Evolutionary conservation across 2,329 filamentous ascomycete species (phyloP).

Genomic region (Exophiala aquamarina): DNA sequence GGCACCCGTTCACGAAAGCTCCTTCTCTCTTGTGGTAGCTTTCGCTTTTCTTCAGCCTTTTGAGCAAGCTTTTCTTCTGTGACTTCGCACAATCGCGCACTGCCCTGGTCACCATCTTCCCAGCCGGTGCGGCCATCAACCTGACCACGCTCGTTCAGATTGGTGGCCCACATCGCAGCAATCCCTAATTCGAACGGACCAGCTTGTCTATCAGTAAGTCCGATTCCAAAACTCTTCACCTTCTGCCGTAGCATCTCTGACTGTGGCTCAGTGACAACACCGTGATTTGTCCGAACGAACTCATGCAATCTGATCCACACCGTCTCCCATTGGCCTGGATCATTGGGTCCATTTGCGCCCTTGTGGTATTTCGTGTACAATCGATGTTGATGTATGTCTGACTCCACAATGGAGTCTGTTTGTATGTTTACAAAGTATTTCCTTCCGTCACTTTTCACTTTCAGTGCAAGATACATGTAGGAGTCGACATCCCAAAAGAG

Average conservation of each 20-base stretch:
- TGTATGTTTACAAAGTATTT: conserved; percentile 95
- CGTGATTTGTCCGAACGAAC: conserved; percentile 93
- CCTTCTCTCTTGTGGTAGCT: conserved; percentile 22
- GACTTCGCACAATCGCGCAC: conserved; percentile 26
- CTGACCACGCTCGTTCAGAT: conserved; percentile 51
- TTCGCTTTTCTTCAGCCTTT: conserved; percentile 26
- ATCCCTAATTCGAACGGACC: conserved; percentile 87
- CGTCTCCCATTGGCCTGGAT: conserved; percentile 89
- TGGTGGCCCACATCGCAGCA: conserved; percentile 88
- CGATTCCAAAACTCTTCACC: conserved; percentile 81
- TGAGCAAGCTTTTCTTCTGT: conserved; percentile 28
- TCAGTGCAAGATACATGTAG: conserved; percentile 82
- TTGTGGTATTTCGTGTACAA: conserved; percentile 58
- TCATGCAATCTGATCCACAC: conserved; percentile 87
- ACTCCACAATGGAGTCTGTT: conserved; percentile 87
- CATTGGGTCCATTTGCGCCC: conserved; percentile 31
- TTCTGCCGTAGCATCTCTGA: conserved; percentile 83
- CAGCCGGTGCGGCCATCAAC: conserved; percentile 28
- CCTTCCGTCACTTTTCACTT: conserved; percentile 85
- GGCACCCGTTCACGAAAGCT: conserved; percentile 21
- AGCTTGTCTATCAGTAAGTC: conserved; percentile 82
- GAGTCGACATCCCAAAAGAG: conserved; percentile 86
- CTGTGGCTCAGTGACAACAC: conserved; percentile 89
- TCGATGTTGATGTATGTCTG: conserved; percentile 94
- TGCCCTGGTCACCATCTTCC: conserved; percentile 29